Percentiles rank a stretch among this genome's conserved stretches.
Evolutionary conservation across 208 protist genomes (phyloP).

Genomic region (Zelonia costaricensis): DNA sequence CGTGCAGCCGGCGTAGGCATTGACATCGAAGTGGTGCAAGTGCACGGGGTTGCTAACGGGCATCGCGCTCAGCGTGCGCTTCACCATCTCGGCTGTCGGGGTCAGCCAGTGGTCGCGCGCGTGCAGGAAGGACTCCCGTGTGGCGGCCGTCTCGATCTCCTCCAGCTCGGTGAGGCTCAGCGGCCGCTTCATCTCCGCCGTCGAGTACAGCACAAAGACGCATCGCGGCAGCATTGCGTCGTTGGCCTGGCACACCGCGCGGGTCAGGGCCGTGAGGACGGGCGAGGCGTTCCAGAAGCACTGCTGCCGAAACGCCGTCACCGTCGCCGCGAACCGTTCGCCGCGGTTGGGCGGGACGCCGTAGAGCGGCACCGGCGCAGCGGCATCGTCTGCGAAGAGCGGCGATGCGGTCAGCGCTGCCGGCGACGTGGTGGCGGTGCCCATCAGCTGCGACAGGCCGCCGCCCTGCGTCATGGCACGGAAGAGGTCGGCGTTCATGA

Average conservation of each 20-base stretch:
- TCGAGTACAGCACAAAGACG: constrained; percentile 71
- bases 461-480: constrained; percentile 57
- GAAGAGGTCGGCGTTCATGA: constrained; percentile 89
- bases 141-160: constrained; percentile 72
- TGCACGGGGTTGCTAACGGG: constrained; percentile 48
- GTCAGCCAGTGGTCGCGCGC: constrained; percentile 82
- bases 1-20: constrained; percentile 93
- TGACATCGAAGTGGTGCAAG: constrained; percentile 80
- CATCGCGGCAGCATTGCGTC: constrained; percentile 61
- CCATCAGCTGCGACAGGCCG: constrained; percentile 48
- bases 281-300: constrained; percentile 62
- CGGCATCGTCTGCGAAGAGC: constrained; percentile 25
- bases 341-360: constrained; percentile 44
- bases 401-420: constrained; percentile 11
- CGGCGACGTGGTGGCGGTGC: constrained; percentile 4
- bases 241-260: constrained; percentile 71
- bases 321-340: constrained; percentile 46
- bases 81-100: constrained; percentile 51
- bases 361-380: constrained; percentile 33
- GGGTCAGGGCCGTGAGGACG: constrained; percentile 57
- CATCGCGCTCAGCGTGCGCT: constrained; percentile 34
- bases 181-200: constrained; percentile 53
- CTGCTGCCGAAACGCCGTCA: constrained; percentile 45
- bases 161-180: constrained; percentile 88
- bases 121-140: constrained; percentile 70